These are phyloP conservation scores for Aspergillus nanangensis DNA, from an alignment of 495 filamentous ascomycete genomes.

Conservation along the genomic window DNA sequence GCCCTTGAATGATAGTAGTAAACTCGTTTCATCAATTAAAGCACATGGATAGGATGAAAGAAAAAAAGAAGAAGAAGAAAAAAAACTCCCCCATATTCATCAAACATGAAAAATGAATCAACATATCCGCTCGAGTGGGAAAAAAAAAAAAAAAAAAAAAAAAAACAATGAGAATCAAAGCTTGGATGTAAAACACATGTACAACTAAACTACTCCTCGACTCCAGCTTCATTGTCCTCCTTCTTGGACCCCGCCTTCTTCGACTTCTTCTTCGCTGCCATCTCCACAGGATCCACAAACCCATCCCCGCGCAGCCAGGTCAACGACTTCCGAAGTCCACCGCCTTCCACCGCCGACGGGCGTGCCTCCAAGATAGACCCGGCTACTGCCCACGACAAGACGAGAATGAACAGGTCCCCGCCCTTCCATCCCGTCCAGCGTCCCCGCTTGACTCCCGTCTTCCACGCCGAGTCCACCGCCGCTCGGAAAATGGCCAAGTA, in stretches of 20 bases:
- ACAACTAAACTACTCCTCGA: background rate
- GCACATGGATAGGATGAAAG: no score
- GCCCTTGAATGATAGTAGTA: no score
- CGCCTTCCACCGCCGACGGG: conserved; percentile 62
- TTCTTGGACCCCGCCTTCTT: conserved; percentile 21
- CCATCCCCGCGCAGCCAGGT: conserved; percentile 71
- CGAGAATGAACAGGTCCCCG: conserved; percentile 81
- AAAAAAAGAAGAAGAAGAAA: background rate
- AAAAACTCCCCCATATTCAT: no score
- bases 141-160: background rate
- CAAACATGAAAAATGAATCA: background rate
- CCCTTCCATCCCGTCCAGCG: conserved; percentile 76
- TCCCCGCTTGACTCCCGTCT: conserved; percentile 80
- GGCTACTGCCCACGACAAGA: conserved; percentile 68
- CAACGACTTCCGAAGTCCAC: conserved; percentile 64
- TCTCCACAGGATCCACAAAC: conserved; percentile 44
- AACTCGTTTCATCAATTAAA: no score
- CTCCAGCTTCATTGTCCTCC: conserved; percentile 12
- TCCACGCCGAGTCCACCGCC: conserved; percentile 80
- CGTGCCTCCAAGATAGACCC: conserved; percentile 74
- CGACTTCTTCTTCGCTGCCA: conserved; percentile 25
- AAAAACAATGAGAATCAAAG: no score
- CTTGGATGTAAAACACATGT: no score
- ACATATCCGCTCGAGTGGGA: background rate
- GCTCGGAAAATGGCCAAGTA: conserved; percentile 68